Conservation (phyloP, 2,329 filamentous ascomycete genomes). For the Calonectria pseudoturangicola region DNA sequence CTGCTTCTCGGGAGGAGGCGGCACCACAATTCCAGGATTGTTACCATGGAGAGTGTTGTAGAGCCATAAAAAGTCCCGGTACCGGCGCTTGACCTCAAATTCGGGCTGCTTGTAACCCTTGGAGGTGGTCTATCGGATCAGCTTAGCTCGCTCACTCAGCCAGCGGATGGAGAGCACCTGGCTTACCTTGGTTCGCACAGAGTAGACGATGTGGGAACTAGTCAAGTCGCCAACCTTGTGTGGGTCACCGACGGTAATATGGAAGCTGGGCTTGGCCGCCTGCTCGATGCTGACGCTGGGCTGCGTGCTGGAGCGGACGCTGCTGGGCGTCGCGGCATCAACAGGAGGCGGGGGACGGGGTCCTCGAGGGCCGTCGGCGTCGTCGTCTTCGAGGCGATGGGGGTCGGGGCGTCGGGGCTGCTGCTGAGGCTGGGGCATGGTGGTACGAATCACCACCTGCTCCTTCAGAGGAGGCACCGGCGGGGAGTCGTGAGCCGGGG, state of each 20-base stretch:
- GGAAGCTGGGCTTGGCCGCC: slow-evolving; percentile 92
- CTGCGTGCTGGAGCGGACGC: slow-evolving; percentile 71
- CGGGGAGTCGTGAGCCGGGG: slow-evolving; percentile 69
- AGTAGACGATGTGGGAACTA: slow-evolving; percentile 98
- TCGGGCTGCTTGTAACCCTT: slow-evolving; percentile 96
- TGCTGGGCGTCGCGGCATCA: slow-evolving; percentile 72
- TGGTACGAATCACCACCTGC: slow-evolving; percentile 76
- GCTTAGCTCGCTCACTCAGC: neutral
- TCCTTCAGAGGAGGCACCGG: slow-evolving; percentile 83
- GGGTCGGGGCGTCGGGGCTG: slow-evolving; percentile 71
- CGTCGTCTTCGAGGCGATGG: slow-evolving; percentile 83
- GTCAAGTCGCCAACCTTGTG: slow-evolving; percentile 98
- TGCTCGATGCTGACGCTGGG: slow-evolving; percentile 95
- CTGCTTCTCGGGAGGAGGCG: slow-evolving; percentile 97
- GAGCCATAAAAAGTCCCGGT: slow-evolving; percentile 97
- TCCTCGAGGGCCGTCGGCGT: slow-evolving; percentile 71
- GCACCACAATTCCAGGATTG: slow-evolving; percentile 95
- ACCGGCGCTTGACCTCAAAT: slow-evolving; percentile 94
- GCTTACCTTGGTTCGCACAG: slow-evolving; percentile 90
- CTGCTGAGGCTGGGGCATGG: slow-evolving; percentile 67
- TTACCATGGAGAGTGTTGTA: slow-evolving; percentile 96
- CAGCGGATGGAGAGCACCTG: neutral
- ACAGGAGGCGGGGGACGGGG: slow-evolving; percentile 81
- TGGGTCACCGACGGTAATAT: slow-evolving; percentile 94
- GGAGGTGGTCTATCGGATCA: slow-evolving; percentile 82